A percentile compares a stretch with the other conserved stretches of the same genome.
Conservation (phyloP, 2,329 filamentous ascomycete species). For the Cyclaneusma minus region DNA sequence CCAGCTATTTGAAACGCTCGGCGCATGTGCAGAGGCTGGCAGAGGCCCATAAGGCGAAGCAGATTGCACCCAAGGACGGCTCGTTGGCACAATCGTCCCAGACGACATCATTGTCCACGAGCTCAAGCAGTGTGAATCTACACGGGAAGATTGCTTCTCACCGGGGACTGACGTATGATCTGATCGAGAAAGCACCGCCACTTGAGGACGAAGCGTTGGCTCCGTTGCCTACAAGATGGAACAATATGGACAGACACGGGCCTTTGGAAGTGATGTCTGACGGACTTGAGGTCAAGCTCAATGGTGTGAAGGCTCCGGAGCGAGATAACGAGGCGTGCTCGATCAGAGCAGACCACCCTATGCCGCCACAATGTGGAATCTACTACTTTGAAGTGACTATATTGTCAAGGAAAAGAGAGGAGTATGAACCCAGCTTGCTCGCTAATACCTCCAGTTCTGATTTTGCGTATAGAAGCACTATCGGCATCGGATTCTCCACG, state of each 20-base stretch:
- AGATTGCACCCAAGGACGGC: constrained; percentile 27
- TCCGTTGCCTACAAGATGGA: constrained; percentile 73
- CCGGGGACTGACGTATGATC: constrained; percentile 66
- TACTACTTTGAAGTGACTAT: constrained; percentile 81
- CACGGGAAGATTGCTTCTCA: constrained; percentile 46
- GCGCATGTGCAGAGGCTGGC: constrained; percentile 65
- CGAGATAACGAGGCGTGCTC: constrained; percentile 63
- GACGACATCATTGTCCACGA: constrained; percentile 32
- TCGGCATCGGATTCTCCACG: constrained; percentile 46
- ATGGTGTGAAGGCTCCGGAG: constrained; percentile 30
- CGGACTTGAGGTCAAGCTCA: constrained; percentile 55
- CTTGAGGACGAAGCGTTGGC: constrained; percentile 45
- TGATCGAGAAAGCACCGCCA: constrained; percentile 59
- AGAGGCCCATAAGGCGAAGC: constrained; percentile 48
- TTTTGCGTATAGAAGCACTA: constrained; percentile 30
- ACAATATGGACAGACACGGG: constrained; percentile 55
- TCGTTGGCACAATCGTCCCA: constrained; percentile 27
- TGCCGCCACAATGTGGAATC: constrained; percentile 80
- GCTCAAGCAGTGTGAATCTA: constrained; percentile 35
- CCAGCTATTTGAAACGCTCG: constrained; percentile 68
- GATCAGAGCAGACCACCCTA: constrained; percentile 69
- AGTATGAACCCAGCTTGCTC: constrained; percentile 27
- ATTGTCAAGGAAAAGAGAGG: constrained; percentile 50
- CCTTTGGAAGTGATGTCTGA: constrained; percentile 61
- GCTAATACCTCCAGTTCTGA: constrained; percentile 5